Evolutionary conservation across 2,329 filamentous ascomycete species (phyloP), one percentile per base, ranked within the genome.

Genomic region (Parasarocladium wereldwijsianum): DNA sequence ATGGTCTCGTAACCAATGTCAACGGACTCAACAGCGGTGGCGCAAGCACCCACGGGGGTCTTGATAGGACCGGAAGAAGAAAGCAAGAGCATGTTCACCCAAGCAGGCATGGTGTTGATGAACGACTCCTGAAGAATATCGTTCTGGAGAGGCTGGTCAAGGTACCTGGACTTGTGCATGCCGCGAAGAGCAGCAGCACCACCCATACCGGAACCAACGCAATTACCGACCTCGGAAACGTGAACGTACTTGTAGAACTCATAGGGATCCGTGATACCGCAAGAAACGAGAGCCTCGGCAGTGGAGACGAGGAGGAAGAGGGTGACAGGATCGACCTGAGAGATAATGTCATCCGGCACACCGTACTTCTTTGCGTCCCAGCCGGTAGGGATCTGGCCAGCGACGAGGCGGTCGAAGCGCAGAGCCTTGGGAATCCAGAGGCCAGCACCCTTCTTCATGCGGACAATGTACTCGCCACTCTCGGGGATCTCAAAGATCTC

Each of bases 201-300:
- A 69, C 90, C 90, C 64, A 98, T 93, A 66, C 92, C 90, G 18
- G 92, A 98, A 57, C 90, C 90, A 43, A 98, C 76, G 51, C 87
- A 96, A 69, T 98, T 98, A 55, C 90, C 90, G 30, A 98, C 82
- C 51, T 98, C 83, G 6, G 90, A 96, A 36, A 98, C 75, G 55
- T 98, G 90, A 38, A 98, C 86, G 47, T 98, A 98, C 65, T 96
- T 86, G 72, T 98, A 98, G 62, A 98, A 96, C 60, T 98, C 90
- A 51, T 96, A 98, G 13, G 90, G 92, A 51, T 98, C 92, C 16
- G 90, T 96, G 53, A 98, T 87, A 75, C 90, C 90, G 38, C 83
- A 79, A 17, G 84, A 79, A 30, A 98, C 68, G 6, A 98, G 76
- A 35, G 86, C 76, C 57, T 98, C 92, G 2, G 81, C 84, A 27